These are phyloP conservation scores for Zymoseptoria brevis DNA, from an alignment of 2,329 filamentous ascomycete genomes.

Conservation along the genomic window DNA sequence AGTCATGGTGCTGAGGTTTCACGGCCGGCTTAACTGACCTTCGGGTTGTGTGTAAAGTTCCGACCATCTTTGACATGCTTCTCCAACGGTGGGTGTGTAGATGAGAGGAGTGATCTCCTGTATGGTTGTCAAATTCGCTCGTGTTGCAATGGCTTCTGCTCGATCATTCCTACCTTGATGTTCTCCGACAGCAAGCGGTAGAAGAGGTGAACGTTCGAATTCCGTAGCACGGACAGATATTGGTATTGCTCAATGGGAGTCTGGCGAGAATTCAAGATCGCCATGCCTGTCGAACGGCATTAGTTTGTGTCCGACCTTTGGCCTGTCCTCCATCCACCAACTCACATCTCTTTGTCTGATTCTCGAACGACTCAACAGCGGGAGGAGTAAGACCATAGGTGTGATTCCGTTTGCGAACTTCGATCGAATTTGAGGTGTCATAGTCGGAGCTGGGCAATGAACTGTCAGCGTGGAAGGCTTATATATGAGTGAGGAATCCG, in stretches of 20 bases:
- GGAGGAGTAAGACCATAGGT: constrained; percentile 48
- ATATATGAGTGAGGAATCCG: not conserved
- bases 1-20: not conserved
- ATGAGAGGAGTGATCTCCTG: constrained; percentile 75
- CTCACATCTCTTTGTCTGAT: constrained; percentile 44
- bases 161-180: constrained; percentile 40
- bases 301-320: constrained; percentile 6
- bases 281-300: constrained; percentile 51
- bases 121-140: constrained; percentile 1
- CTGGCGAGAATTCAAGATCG: constrained; percentile 62
- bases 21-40: constrained; percentile 41
- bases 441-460: constrained; percentile 32
- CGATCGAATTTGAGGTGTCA: constrained; percentile 42
- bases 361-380: constrained; percentile 42
- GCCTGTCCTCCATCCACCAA: constrained; percentile 24
- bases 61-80: constrained; percentile 93
- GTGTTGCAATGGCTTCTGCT: not conserved
- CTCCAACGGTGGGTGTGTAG: constrained; percentile 86
- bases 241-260: constrained; percentile 75
- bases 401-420: constrained; percentile 43
- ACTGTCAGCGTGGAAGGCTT: constrained; percentile 7
- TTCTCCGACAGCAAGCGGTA: constrained; percentile 74
- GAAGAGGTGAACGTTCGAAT: constrained; percentile 71
- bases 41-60: constrained; percentile 92
- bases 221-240: constrained; percentile 68